Evolutionary conservation across 2,329 filamentous ascomycete genomes (phyloP), one percentile per base, ranked within the genome.

Genomic region (Blastomyces silverae): DNA sequence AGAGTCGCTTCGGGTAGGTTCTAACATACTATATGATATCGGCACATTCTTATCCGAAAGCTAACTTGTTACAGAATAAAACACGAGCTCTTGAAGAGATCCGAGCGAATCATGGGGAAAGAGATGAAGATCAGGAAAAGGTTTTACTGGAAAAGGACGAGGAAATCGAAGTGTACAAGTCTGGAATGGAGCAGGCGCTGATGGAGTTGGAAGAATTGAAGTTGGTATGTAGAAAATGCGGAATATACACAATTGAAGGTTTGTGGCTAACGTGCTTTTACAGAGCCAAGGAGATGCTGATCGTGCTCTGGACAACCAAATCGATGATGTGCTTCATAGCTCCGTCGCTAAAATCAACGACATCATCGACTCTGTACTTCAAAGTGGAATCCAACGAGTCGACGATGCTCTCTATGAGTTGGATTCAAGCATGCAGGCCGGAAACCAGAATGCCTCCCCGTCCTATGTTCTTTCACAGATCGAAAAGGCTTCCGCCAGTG

Each of bases 371-470:
- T 96, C 93, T 0, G 94, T 99, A 3, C 82, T 99, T 50, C 92
- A 97, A 75, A 89, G 91, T 60, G 94, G 92, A 70, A 91, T 97
- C 28, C 88, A 94, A 72, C 89, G 94, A 56, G 92, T 99, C 17
- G 94, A 99, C 72, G 94, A 99, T 77, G 92, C 94, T 55, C 82
- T 99, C 46, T 99, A 99, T 79, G 94, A 99, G 77, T 83, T 99
- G 55, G 94, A 99, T 77, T 97, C 94, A 25, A 90, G 90, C 25
- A 97, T 97, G 92, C 93, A 97, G 76, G 94, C 93, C 52, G 94
- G 94, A 77, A 99, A 99, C 80, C 94, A 97, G 79, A 99, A 95
- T 73, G 94, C 94, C 0, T 96, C 92, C 52, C 92, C 94, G 17
- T 86, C 93, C 1, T 97, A 95, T 74, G 92, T 99, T 15, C 83